Base-by-base conservation (phyloP, 2,329 filamentous ascomycete species). In the Epichloe gansuensis region DNA sequence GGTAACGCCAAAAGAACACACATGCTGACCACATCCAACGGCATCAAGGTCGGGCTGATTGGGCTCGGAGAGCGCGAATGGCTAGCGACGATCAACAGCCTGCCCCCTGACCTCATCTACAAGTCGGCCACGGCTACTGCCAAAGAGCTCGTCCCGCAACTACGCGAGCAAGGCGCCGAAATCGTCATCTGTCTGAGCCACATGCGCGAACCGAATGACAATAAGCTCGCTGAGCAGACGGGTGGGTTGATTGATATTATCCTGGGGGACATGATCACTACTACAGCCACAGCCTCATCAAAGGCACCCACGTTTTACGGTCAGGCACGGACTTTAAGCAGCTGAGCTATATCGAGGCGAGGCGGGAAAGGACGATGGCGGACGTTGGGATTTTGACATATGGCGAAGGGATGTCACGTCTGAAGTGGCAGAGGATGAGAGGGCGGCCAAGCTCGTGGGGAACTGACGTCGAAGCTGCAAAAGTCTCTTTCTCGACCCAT, bases 321-420 rank as follows among this genome's bases (percentile, higher is more conserved):
- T 94, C 88, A 0, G 90, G 91, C 0, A 88, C 84, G 17, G 91
- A 96, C 66, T 96, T 95, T 70, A 94, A 93, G 69, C 87, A 96
- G 65, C 73, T 95, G 37, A 93, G 87, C 63, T 95, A 95, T 63
- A 78, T 96, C 50, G 88, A 95, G 66, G 86, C 81, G 1, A 80
- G 87, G 59, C 75, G 80, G 23, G 77, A 57, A 53, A 65, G 1
- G 60, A 72, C 62, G 61, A 63, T 17, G 57, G 63, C 15, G 63
- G 61, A 15, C 76, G 77, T 17, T 95, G 89, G 89, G 81, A 91
- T 57, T 84, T 94, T 59, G 80, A 84, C 56, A 91, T 95, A 56
- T 75, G 76, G 57, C 78, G 88, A 25, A 77, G 86, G 35, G 88
- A 95, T 59, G 72, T 93, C 38, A 78, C 86, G 4, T 82, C 82